Evolutionary conservation across 2,329 filamentous ascomycete genomes (phyloP).

Genomic region (Talaromyces atroroseus): DNA sequence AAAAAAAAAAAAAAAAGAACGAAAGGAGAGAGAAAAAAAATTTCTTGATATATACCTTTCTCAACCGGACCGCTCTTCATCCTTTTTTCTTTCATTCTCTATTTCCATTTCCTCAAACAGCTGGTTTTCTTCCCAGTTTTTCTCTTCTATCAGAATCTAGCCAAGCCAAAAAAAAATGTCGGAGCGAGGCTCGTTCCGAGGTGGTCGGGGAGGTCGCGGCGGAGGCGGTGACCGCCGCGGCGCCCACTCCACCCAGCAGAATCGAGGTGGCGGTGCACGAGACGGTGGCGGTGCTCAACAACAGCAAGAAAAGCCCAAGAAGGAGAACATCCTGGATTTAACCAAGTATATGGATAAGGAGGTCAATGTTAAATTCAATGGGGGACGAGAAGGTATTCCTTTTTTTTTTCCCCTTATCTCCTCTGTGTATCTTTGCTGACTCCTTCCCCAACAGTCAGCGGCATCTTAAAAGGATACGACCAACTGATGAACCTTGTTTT

Average conservation of each 20-base stretch:
- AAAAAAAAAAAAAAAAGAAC: not conserved
- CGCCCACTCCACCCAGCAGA: slow-evolving; percentile 38
- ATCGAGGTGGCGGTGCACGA: slow-evolving; percentile 41
- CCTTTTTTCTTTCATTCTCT: too few species aligned
- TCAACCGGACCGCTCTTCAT: not conserved
- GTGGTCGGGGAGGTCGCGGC: slow-evolving; percentile 32
- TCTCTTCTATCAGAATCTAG: not conserved
- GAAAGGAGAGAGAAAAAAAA: not conserved
- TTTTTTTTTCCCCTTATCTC: not conserved
- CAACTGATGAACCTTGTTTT: slow-evolving; percentile 97
- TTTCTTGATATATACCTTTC: not conserved
- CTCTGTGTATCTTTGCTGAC: not conserved
- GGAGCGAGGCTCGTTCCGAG: slow-evolving; percentile 51
- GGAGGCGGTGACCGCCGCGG: slow-evolving; percentile 30
- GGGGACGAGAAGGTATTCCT: slow-evolving; percentile 74
- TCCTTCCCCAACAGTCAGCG: slow-evolving; percentile 61
- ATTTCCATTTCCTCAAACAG: not conserved
- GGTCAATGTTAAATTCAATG: slow-evolving; percentile 94
- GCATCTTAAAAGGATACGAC: slow-evolving; percentile 90
- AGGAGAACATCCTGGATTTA: slow-evolving; percentile 96
- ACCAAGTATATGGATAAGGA: slow-evolving; percentile 96
- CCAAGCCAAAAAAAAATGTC: slow-evolving; percentile 35
- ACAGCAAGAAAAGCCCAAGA: slow-evolving; percentile 71
- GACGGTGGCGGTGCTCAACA: slow-evolving; percentile 39
- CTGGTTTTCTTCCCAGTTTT: not conserved